Base-by-base conservation (phyloP, 2,329 filamentous ascomycete genomes). In the Xylariales sp. region DNA sequence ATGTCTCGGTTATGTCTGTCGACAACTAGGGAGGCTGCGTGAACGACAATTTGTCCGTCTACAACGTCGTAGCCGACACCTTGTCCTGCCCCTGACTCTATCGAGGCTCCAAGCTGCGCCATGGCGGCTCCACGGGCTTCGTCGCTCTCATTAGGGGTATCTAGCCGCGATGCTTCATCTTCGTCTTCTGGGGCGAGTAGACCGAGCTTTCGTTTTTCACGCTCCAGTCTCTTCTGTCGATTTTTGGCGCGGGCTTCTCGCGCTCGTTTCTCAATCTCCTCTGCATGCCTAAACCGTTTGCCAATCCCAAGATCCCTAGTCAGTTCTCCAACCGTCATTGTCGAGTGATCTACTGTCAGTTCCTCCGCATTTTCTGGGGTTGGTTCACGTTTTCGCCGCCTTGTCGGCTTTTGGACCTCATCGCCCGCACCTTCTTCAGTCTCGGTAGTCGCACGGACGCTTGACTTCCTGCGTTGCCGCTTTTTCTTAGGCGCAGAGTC, bases 271-370 rank as follows among this genome's bases (percentile, higher is more conserved):
- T 89, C 87, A 73, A 96, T 89, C 74, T 91, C 89, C 73, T 90
- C 88, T 72, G 93, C 91, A 3, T 90, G 86, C 74, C 89, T 90
- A 64, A 93, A 94, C 67, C 91, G 89, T 77, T 91, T 92, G 65
- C 93, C 93, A 64, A 91, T 90, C 28, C 86, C 85, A 60, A 91
- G 81, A 74, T 93, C 91, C 69, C 86, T 87, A 57, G 89, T 92
- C 3, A 96, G 80, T 65, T 93, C 91, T 50, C 85, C 86, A 89
- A 96, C 93, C 62, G 88, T 92, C 32, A 92, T 85, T 3, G 85
- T 86, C 30, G 86, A 85, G 28, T 88, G 83, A 75, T 94, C 90
- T 62, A 95, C 89, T 69, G 86, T 78, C 65, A 86, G 84, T 30
- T 80, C 78, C 74, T 91, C 89, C 3, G 89, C 87, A 71, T 90